Evolutionary conservation across 768 basidiomycete species (phyloP), one percentile per base, ranked within the genome.

Genomic region (Lanmaoa pseudosensibilis): DNA sequence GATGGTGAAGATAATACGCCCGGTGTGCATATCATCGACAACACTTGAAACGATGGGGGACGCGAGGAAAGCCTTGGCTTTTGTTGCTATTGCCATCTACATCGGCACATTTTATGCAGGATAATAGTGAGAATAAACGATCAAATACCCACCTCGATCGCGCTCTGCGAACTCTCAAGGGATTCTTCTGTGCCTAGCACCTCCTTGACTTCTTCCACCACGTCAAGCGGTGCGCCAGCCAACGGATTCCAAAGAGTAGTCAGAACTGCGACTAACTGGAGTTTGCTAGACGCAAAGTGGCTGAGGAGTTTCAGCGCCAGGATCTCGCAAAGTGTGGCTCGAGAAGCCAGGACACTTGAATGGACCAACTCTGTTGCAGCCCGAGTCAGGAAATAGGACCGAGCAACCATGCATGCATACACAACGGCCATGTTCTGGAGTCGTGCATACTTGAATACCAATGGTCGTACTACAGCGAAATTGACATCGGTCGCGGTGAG

Each of bases 61-160:
- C 2, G 92, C 81, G 12, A 97, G 76, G 65, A 98, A 96, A 30
- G 81, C 77, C 69, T 96, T 98, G 5, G 93, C 82, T 50, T 85
- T 77, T 0, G 92, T 94, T 9, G 88, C 83, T 63, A 98, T 92
- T 3, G 94, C 93, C 81, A 97, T 87, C 90, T 94, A 66, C 2
- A 39, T 10, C 21, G 48, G 6, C 12, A 25, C 18, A 58, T 32
- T 45, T 52, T 40, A 38, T n/a, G 27, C 19, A 33, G 5, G 40
- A 41, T 10, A 44, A 16, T 8, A 48, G 30, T 23, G 18, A 33
- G 18, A 30, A 58, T n/a, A 37, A 41, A 47, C 9, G 41, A 55
- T 10, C 44, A 57, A 30, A 40, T 19, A 76, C 84, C 44, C 48
- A 93, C 92, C 83, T 96, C 94, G 5, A 97, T 80, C 2, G 92